Base-by-base conservation (phyloP, 2,329 filamentous ascomycete species). In the Ophiostoma angusticollis region DNA sequence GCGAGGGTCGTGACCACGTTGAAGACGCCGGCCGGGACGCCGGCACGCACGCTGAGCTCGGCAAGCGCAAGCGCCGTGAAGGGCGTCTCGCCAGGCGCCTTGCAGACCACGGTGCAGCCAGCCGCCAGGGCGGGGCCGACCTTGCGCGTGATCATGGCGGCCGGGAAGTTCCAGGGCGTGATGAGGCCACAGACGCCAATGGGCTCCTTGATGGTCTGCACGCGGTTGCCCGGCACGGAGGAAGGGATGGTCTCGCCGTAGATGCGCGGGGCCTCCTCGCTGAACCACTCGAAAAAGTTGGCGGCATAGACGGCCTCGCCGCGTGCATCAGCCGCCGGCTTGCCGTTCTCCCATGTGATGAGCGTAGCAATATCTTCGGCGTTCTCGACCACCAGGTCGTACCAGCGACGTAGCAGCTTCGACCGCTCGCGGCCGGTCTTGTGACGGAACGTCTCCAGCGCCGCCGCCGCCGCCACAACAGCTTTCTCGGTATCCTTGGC, bases 21-120 rank as follows among this genome's bases (percentile, higher is more conserved):
- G 47, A 96, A 73, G 1, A 95, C 87, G 27, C 89, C 89, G 54
- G 80, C 79, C 29, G 91, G 89, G 22, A 96, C 80, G 13, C 91
- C 89, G 12, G 89, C 89, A 13, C 87, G 78, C 53, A 83, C 74
- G 9, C 80, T 84, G 28, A 96, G 73, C 60, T 94, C 87, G 1
- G 84, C 84, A 16, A 96, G 61, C 1, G 89, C 89, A 27, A 94
- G 78, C 0, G 85, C 78, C 18, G 87, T 93, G 57, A 89, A 91
- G 0, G 89, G 91, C 1, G 91, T 95, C 65, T 96, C 89, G 35
- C 80, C 79, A 1, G 89, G 87, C 13, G 86, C 81, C 60, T 98
- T 98, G 52, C 78, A 79, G 2, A 96, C 87, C 2, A 93, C 83
- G 0, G 89, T 94, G 63, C 89, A 96, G 42, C 91, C 91, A n/a